These are phyloP conservation scores for Phytophthora pisi DNA, from an alignment of 352 stramenopile species.

Conservation along the genomic window DNA sequence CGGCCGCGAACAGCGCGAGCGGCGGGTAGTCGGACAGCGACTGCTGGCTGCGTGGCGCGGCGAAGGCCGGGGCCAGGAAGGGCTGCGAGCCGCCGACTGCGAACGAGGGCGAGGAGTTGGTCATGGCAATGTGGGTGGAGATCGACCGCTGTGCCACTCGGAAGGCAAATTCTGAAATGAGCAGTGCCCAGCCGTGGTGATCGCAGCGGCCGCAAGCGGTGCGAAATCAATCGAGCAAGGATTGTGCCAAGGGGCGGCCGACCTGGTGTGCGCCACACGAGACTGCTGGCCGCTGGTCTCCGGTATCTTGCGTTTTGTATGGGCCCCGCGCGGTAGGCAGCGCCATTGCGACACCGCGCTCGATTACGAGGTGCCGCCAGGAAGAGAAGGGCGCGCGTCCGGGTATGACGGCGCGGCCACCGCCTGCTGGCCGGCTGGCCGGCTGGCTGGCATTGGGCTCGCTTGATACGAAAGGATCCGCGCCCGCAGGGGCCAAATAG, in stretches of 20 bases:
- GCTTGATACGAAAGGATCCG: constrained; percentile 1
- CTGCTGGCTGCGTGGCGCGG: constrained; percentile 36
- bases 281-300: neutral
- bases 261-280: constrained; percentile 8
- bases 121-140: constrained; percentile 17
- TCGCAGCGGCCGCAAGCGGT: constrained; percentile 17
- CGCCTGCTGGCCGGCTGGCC: neutral
- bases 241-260: constrained; percentile 33
- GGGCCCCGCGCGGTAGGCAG: neutral
- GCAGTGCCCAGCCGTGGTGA: neutral
- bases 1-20: constrained; percentile 33
- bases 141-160: constrained; percentile 13
- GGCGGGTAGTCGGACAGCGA: constrained; percentile 35
- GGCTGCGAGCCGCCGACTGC: constrained; percentile 17
- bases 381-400: constrained; percentile 9
- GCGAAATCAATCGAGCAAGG: constrained; percentile 34
- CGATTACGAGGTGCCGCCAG: constrained; percentile 28
- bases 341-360: constrained; percentile 25
- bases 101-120: constrained; percentile 30
- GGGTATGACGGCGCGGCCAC: constrained; percentile 18
- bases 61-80: constrained; percentile 37
- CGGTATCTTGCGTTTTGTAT: constrained; percentile 30
- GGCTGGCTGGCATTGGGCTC: constrained; percentile 1
- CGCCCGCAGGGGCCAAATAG: too few relatives aligned
- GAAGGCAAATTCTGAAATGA: constrained; percentile 46